These are phyloP conservation scores for Maudiozyma humilis DNA, from an alignment of 1,139 yeast species.

Conservation along the genomic window DNA sequence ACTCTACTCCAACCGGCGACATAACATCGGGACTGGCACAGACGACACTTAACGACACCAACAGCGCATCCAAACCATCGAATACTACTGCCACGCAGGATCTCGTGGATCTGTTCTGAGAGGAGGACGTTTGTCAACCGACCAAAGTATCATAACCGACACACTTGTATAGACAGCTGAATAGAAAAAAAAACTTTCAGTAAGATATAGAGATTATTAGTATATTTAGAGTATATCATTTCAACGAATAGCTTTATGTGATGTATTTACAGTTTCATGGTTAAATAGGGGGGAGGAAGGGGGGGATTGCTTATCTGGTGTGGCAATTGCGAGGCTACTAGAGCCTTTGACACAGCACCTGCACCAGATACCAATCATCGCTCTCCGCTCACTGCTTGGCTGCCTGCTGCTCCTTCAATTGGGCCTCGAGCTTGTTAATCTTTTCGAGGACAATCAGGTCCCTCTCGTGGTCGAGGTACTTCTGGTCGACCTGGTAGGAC, in stretches of 20 bases:
- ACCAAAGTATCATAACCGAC: not conserved
- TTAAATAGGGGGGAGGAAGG: not conserved
- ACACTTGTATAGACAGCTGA: no score
- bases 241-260: not conserved
- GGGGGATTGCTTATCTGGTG: no score
- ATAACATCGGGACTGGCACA: constrained; percentile 16
- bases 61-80: not conserved
- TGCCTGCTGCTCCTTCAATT: constrained; percentile 12
- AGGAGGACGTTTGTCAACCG: not conserved
- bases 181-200: not conserved
- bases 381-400: not conserved
- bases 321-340: no score
- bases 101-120: constrained; percentile 41
- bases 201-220: not conserved
- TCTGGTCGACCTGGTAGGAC: constrained; percentile 50
- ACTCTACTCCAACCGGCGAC: not conserved
- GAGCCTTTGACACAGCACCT: no score
- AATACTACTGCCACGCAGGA: constrained; percentile 35
- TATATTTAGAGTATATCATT: not conserved
- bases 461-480: constrained; percentile 64
- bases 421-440: constrained; percentile 32
- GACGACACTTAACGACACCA: constrained; percentile 24
- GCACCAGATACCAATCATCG: no score
- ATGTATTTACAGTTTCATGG: not conserved
- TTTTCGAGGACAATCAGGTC: constrained; percentile 55